Evolutionary conservation across 78 protist species (phyloP).

Genomic region (Isochrysis galbana): DNA sequence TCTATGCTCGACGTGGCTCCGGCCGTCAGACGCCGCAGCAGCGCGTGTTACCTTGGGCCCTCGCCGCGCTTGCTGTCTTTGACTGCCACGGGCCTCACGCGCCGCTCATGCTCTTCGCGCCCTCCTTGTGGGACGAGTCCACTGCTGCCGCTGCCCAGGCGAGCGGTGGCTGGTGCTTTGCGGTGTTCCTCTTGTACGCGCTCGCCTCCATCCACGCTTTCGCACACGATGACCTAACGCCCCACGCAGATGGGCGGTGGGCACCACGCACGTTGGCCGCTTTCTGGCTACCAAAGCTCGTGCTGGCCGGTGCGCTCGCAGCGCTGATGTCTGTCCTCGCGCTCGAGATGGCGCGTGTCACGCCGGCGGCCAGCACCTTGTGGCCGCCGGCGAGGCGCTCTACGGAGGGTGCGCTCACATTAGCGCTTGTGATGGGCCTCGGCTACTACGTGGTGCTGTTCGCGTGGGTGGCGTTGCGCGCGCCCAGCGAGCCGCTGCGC

Average conservation of each 20-base stretch:
- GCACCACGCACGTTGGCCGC: not conserved
- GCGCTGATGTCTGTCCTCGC: not conserved
- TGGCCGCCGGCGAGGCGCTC: not conserved
- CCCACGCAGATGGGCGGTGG: not conserved
- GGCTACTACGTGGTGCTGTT: not conserved
- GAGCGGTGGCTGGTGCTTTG: not conserved
- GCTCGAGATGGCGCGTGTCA: not conserved
- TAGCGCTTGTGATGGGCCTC: not conserved
- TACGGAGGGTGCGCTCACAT: not conserved
- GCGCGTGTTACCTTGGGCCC: not conserved
- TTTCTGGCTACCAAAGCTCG: not conserved
- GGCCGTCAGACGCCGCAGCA: not conserved
- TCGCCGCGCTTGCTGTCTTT: not conserved
- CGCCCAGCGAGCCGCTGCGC: not conserved
- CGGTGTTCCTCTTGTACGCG: not conserved
- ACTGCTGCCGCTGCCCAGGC: not conserved
- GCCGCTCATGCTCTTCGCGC: not conserved
- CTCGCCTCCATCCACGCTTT: not conserved
- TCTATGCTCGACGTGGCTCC: not conserved
- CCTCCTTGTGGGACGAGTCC: not conserved
- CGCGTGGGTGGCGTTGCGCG: not conserved
- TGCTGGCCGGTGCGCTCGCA: not conserved
- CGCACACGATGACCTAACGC: not conserved
- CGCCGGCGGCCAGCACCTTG: not conserved
- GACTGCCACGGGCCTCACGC: not conserved